These are phyloP conservation scores for Ramularia endophylla DNA, from an alignment of 2,329 filamentous ascomycete species.

Conservation along the genomic window DNA sequence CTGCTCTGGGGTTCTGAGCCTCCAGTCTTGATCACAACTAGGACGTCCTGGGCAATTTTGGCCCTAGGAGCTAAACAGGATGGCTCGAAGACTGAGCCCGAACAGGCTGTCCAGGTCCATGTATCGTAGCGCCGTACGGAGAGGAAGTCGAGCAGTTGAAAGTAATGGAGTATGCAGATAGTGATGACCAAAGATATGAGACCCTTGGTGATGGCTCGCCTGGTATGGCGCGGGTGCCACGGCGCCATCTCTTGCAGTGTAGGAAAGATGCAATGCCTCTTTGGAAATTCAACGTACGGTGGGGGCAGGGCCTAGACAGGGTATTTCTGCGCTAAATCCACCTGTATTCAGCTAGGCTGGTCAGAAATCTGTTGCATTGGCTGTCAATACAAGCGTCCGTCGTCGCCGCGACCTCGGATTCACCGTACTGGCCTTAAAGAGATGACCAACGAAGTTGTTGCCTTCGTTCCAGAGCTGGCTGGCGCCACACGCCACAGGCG, in stretches of 20 bases:
- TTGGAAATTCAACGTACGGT: too few relatives aligned
- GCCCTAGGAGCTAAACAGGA: conserved; percentile 2
- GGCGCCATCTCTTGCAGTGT: background rate
- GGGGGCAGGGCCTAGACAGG: too few relatives aligned
- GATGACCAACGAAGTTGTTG: too few relatives aligned
- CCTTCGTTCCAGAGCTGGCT: too few relatives aligned
- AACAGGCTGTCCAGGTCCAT: conserved; percentile 1
- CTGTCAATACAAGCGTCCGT: too few relatives aligned
- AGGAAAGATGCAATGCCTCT: too few relatives aligned
- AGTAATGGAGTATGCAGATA: background rate
- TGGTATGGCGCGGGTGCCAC: background rate
- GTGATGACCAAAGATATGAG: background rate
- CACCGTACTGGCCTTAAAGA: too few relatives aligned
- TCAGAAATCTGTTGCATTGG: too few relatives aligned
- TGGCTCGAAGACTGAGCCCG: background rate
- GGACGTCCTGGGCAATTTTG: background rate
- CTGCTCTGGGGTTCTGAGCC: conserved; percentile 1
- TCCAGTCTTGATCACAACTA: conserved; percentile 1
- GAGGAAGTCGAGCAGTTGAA: background rate
- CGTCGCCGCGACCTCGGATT: too few relatives aligned
- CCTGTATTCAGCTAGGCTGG: too few relatives aligned
- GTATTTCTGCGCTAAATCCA: too few relatives aligned
- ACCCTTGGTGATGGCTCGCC: background rate
- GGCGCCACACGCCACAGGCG: too few relatives aligned
- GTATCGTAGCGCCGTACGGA: conserved; percentile 1